Evolutionary conservation across 306 rosid genomes (phyloP), one percentile per base, ranked within the genome.

Genomic region (Sechiopsis laciniata): DNA sequence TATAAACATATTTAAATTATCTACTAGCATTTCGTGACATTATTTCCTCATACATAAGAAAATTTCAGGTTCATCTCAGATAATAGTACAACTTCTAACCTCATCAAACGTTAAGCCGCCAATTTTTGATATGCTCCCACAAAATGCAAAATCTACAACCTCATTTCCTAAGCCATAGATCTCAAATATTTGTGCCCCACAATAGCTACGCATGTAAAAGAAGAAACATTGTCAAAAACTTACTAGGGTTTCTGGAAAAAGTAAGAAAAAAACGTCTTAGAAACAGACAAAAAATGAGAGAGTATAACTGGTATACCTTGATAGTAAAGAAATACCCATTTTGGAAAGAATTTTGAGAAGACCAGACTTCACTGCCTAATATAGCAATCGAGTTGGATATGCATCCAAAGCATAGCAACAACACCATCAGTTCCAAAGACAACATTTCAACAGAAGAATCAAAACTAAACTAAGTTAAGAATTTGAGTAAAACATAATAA

Each of bases 131-230:
- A 91, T 87, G 73, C 99, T 94, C 75, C 99, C 99, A 76, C 83
- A 74, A 78, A 94, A 94, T 76, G 96, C 90, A 74, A 86, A 83
- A 85, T 94, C 95, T 71, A 91, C 97, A 85, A 91, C 87, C 84
- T 86, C 95, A 82, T 82, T 81, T 66, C 99, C 99, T 40, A 94
- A 72, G 78, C 99, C 99, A 85, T 94, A 94, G 51, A 94, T 79
- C 87, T 94, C 99, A 79, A 94, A 94, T 78, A 94, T 91, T 82
- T 94, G 99, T 73, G 99, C 99, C 71, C 99, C 99, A 54, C 97
- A 94, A 84, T 94, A 94, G 83, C 99, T 94, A 73, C 24, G 62
- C 20, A 80, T 79, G 75, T 40, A 80, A 85, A 75, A 80, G 75
- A 35, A 75, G 75, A 67, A 79, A 84, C 77, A 50, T 19, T 32